Conservation (phyloP, 106 monocot species). For the Acanthochlamys bracteata region DNA sequence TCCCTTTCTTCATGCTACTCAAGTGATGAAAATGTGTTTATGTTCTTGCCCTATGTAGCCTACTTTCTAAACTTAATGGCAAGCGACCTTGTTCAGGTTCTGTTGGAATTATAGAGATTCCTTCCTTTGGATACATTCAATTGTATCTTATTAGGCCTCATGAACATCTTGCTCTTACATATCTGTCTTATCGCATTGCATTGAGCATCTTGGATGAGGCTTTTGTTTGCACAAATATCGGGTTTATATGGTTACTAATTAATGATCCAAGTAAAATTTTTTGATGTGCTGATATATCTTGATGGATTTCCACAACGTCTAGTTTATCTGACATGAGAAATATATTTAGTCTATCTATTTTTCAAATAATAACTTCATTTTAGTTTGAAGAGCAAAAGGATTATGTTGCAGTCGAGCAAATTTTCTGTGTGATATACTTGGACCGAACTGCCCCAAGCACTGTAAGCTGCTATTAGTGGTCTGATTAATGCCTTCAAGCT, state of each 20-base stretch:
- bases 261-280: not conserved
- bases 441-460: slow-evolving; percentile 36
- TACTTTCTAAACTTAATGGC: too few relatives aligned
- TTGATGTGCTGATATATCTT: not conserved
- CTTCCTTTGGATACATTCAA: too few relatives aligned
- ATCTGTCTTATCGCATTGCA: too few relatives aligned
- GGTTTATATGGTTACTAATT: not conserved
- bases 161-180: too few relatives aligned
- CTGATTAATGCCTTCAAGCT: not conserved
- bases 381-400: slow-evolving; percentile 99
- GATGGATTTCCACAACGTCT: not conserved
- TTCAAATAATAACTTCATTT: not conserved
- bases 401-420: slow-evolving; percentile 71
- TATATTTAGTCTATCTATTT: not conserved
- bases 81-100: too few relatives aligned
- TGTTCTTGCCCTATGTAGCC: too few relatives aligned
- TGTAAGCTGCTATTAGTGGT: slow-evolving; percentile 27
- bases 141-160: too few relatives aligned
- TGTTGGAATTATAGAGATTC: too few relatives aligned
- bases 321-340: not conserved
- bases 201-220: too few relatives aligned
- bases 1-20: too few relatives aligned
- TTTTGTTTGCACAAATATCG: too few relatives aligned
- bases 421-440: slow-evolving; percentile 82
- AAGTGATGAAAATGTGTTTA: too few relatives aligned